These are phyloP conservation scores for Mortierella hygrophila DNA, from an alignment of 192 early-diverging fungal species.

Conservation along the genomic window DNA sequence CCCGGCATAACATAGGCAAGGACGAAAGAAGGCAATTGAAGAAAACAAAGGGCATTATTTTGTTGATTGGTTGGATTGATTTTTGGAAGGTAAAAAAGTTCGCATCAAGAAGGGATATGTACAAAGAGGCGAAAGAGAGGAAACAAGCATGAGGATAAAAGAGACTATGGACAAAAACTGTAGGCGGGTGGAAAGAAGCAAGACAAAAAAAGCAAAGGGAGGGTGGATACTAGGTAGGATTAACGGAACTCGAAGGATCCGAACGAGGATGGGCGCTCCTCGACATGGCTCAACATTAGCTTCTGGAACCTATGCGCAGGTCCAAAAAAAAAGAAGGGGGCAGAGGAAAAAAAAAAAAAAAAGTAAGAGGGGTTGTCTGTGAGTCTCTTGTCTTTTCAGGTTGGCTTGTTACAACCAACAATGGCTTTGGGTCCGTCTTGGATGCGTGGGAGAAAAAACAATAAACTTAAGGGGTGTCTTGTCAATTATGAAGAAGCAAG, in stretches of 20 bases:
- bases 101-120: not conserved
- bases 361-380: too few relatives aligned
- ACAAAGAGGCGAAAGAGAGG: not conserved
- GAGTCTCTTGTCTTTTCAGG: not conserved
- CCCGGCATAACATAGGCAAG: not conserved
- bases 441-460: not conserved
- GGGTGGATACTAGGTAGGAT: not conserved
- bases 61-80: not conserved
- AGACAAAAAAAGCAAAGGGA: not conserved
- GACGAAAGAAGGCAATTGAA: not conserved
- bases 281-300: conserved; percentile 28
- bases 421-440: not conserved
- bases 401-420: not conserved
- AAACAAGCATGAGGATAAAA: not conserved
- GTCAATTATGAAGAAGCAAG: not conserved
- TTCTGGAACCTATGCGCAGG: conserved; percentile 35
- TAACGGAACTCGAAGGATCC: conserved; percentile 36
- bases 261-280: conserved; percentile 18
- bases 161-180: not conserved
- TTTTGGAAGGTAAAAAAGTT: not conserved
- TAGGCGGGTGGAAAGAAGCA: not conserved
- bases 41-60: not conserved
- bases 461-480: not conserved
- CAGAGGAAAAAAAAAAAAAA: not conserved
- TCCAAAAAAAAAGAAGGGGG: not conserved